Conservation (phyloP, 257 asterid species). For the Gentiana macrophylla region DNA sequence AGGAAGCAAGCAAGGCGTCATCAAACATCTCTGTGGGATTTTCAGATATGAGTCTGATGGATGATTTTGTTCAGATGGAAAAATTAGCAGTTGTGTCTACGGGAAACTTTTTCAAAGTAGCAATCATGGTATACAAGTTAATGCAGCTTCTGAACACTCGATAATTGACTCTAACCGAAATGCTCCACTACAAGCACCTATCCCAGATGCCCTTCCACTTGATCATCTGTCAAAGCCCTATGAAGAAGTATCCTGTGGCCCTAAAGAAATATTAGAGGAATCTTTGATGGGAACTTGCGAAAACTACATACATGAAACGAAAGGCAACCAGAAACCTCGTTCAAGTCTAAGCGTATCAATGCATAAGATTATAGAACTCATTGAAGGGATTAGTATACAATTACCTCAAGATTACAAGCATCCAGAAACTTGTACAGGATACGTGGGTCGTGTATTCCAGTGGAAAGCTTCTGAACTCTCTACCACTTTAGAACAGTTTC, state of each 20-base stretch:
- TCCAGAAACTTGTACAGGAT: conserved; percentile 34
- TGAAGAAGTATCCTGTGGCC: conserved; percentile 13
- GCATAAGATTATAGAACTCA: conserved; percentile 47
- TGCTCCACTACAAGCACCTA: conserved; percentile 9
- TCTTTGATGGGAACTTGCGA: conserved; percentile 15
- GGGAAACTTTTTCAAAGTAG: conserved; percentile 25
- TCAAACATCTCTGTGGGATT: conserved; percentile 30
- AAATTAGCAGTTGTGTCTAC: conserved; percentile 48
- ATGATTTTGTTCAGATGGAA: conserved; percentile 93
- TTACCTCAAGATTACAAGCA: conserved; percentile 28
- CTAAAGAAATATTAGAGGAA: conserved; percentile 9
- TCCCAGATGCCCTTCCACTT: conserved; percentile 9
- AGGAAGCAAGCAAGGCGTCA: conserved; percentile 22
- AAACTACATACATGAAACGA: conserved; percentile 14
- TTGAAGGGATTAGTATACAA: conserved; percentile 50
- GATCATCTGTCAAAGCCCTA: conserved; percentile 8
- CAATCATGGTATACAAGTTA: conserved; percentile 24
- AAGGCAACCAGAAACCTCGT: conserved; percentile 21
- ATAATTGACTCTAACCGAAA: conserved; percentile 18
- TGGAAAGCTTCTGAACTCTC: conserved; percentile 64
- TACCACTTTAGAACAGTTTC: conserved; percentile 33
- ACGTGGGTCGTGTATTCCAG: conserved; percentile 48
- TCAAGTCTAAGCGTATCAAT: conserved; percentile 28
- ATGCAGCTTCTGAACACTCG: conserved; percentile 14
- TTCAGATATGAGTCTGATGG: conserved; percentile 69